Evolutionary conservation across 805 yeast species (phyloP), one percentile per base, ranked within the genome.

Genomic region (Candida oleophila): DNA sequence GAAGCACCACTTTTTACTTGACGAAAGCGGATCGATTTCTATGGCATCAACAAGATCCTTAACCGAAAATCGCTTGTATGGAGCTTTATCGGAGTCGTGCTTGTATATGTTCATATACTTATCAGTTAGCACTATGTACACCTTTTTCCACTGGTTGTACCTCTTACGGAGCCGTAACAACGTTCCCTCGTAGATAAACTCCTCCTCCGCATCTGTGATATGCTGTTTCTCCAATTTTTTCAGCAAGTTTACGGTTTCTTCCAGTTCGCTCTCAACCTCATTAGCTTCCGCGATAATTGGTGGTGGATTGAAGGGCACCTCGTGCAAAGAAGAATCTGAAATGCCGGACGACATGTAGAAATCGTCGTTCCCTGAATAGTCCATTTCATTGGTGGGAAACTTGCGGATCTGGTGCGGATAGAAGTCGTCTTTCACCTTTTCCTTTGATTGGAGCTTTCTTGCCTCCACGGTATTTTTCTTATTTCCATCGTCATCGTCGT

Each of bases 121-220:
- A 51, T 68, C 72, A 14, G 81, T 77, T 18, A 78, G 55, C 2
- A 73, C 65, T 12, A 76, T 62, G 52, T 70, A 73, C 51, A 69
- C 68, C 46, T 59, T 57, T 43, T 66, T 69, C 82, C 83, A 78
- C 51, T 77, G 80, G 52, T 70, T 74, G 54, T 69, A 71, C 11
- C 73, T 56, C 43, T 69, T 71, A 46, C 65, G 65, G 20, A 76
- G 64, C 11, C 78, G 56, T 34, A 66, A 52, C 12, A 78, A 50
- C 41, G 65, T 56, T 0, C 83, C 83, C 45, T 69, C 73, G 14
- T 79, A 60, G 22, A 49, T 38, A 49, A 46, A 57, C 53, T 63
- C 60, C 18, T 50, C 49, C 36, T 33, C 35, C 25, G 22, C 18
- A 41, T 16, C 36, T 36, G 44, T 38, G n/a, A n/a, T n/a, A n/a